These are phyloP conservation scores for Saccharum spontaneum DNA, from an alignment of 176 grass and related monocot species.

Conservation along the genomic window DNA sequence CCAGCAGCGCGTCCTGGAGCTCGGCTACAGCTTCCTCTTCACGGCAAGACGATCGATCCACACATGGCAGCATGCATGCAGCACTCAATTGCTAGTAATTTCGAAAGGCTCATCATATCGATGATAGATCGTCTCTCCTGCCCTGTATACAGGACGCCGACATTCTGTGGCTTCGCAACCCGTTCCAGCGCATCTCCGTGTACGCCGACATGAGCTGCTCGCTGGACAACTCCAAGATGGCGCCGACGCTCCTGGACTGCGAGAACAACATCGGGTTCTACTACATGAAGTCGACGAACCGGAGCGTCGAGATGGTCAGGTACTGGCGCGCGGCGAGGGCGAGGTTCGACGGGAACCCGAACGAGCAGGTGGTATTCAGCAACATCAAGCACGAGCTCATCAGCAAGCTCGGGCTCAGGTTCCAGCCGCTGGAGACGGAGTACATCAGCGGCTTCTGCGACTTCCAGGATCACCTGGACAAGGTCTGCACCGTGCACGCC, in stretches of 20 bases:
- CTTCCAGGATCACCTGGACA: constrained; percentile 23
- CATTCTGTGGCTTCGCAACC: not conserved
- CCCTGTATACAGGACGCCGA: not conserved
- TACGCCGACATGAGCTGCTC: not conserved
- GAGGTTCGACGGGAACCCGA: not conserved
- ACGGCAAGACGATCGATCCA: not conserved
- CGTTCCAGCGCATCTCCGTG: not conserved
- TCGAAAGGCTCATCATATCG: too few species aligned
- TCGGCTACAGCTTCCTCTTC: not conserved
- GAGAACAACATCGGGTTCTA: not conserved
- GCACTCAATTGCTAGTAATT: too few species aligned
- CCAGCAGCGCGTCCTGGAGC: not conserved
- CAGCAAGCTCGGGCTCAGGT: not conserved
- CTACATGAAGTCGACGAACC: not conserved
- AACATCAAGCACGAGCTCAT: not conserved
- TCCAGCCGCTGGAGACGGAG: not conserved
- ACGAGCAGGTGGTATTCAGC: not conserved
- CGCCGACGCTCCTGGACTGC: not conserved
- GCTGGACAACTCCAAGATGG: not conserved
- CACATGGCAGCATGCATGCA: too few species aligned
- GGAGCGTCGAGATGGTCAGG: not conserved
- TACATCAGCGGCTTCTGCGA: not conserved
- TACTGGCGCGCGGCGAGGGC: not conserved
- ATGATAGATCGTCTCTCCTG: too few species aligned
- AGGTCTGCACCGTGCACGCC: constrained; percentile 61